phyloP scores from a whole-genome alignment of 345 rosid species.

The Lenwebbia sp. region DNA sequence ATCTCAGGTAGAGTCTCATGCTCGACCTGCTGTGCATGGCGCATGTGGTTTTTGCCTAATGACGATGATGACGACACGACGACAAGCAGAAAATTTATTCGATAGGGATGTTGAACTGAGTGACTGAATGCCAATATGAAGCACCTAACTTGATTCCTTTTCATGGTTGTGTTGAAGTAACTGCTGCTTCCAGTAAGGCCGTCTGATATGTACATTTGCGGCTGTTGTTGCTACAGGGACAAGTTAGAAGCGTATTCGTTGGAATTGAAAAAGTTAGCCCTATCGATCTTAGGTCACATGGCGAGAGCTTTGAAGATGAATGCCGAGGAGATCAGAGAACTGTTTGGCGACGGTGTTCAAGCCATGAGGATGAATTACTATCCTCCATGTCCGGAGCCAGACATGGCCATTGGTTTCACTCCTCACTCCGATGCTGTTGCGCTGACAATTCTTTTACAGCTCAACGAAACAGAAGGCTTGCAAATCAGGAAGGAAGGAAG shows the following conservation, averaged over 20 bases:
- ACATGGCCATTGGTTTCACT: constrained; percentile 26
- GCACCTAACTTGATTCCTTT: neutral
- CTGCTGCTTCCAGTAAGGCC: neutral
- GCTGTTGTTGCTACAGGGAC: constrained; percentile 10
- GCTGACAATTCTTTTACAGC: constrained; percentile 10
- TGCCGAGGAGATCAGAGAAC: constrained; percentile 16
- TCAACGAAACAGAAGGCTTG: constrained; percentile 13
- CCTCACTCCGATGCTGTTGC: constrained; percentile 27
- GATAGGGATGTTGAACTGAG: neutral
- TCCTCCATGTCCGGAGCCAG: constrained; percentile 42
- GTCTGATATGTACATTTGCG: neutral
- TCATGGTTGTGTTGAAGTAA: neutral
- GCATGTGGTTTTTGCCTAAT: neutral
- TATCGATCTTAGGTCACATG: constrained; percentile 15
- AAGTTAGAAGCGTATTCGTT: constrained; percentile 14
- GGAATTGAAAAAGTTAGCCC: constrained; percentile 23
- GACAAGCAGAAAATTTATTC: neutral
- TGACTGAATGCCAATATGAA: neutral
- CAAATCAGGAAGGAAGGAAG: constrained; percentile 15
- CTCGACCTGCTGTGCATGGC: neutral
- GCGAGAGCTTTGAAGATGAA: constrained; percentile 27
- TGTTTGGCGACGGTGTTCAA: constrained; percentile 29
- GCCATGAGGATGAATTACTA: constrained; percentile 44
- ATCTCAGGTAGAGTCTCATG: constrained; percentile 23
- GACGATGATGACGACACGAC: neutral